These are phyloP conservation scores for Azolla pinnata DNA, from an alignment of 75 land plant genomes.

Conservation along the genomic window DNA sequence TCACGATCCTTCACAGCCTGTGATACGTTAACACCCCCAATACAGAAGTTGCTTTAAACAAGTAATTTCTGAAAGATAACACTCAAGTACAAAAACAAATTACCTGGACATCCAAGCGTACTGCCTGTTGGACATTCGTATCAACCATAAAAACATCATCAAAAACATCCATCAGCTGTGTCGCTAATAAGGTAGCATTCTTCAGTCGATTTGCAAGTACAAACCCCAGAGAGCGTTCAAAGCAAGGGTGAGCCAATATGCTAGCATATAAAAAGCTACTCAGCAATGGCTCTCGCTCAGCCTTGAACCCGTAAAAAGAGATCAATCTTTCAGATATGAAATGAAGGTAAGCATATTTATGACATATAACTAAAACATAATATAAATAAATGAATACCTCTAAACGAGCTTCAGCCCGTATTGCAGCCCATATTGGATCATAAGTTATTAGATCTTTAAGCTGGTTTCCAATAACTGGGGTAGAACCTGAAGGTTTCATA, in stretches of 20 bases:
- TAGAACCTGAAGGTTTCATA: constrained; percentile 27
- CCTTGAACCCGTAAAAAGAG: constrained; percentile 44
- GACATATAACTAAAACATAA: background rate
- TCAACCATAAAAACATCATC: constrained; percentile 64
- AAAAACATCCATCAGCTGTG: constrained; percentile 83
- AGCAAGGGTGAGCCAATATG: constrained; percentile 72
- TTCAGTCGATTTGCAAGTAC: constrained; percentile 81
- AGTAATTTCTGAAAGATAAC: background rate
- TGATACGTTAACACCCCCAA: no score
- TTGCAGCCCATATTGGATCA: constrained; percentile 68
- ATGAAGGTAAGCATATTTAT: background rate
- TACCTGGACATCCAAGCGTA: constrained; percentile 89
- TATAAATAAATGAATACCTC: constrained; percentile 29
- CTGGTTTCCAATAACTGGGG: constrained; percentile 27
- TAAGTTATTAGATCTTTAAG: constrained; percentile 31
- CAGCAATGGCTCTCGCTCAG: constrained; percentile 78
- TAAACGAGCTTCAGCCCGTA: constrained; percentile 50
- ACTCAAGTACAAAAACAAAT: background rate
- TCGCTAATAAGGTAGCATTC: constrained; percentile 77
- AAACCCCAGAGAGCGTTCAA: constrained; percentile 80
- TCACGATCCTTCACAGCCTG: constrained; percentile 90
- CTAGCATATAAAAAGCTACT: constrained; percentile 89
- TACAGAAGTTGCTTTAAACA: constrained; percentile 2
- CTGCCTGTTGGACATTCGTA: constrained; percentile 48
- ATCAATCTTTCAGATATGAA: no score